These are phyloP conservation scores for Suillus subluteus DNA, from an alignment of 768 basidiomycete species.

Conservation along the genomic window DNA sequence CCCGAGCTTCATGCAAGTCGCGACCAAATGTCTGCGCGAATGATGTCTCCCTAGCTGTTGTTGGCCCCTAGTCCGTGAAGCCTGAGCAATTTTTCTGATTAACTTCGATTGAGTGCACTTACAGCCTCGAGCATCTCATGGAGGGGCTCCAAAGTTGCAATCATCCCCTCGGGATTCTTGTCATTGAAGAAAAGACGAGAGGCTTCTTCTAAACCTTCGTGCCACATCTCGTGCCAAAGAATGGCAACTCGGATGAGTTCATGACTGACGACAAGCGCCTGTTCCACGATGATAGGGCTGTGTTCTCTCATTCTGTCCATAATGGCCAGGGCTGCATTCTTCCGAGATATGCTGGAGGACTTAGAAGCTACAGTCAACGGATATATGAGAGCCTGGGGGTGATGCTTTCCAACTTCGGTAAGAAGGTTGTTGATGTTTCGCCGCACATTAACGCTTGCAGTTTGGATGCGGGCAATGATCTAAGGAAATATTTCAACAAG, in stretches of 20 bases:
- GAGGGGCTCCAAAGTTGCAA: conserved; percentile 86
- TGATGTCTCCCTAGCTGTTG: conserved; percentile 92
- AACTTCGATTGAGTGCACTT: conserved; percentile 27
- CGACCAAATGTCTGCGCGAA: conserved; percentile 94
- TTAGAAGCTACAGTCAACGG: conserved; percentile 95
- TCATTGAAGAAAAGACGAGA: conserved; percentile 96
- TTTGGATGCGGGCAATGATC: conserved; percentile 99
- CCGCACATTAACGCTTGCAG: conserved; percentile 84
- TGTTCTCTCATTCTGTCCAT: conserved; percentile 96
- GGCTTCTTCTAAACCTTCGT: conserved; percentile 97
- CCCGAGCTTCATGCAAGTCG: conserved; percentile 90
- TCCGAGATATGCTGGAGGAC: conserved; percentile 83
- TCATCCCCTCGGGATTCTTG: conserved; percentile 97
- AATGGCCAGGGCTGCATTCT: conserved; percentile 81
- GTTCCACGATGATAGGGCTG: conserved; percentile 82
- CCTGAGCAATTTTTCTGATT: conserved; percentile 6
- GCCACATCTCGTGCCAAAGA: conserved; percentile 99
- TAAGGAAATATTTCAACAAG: conserved; percentile 32
- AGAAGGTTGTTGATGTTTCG: conserved; percentile 88
- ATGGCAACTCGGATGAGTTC: conserved; percentile 98
- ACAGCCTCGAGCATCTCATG: conserved; percentile 92
- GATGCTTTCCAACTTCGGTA: conserved; percentile 92
- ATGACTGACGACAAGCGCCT: conserved; percentile 85
- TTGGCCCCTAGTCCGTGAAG: conserved; percentile 68
- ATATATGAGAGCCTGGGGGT: conserved; percentile 97